These are phyloP conservation scores for Andrographis paniculata DNA, from an alignment of 305 asterid species.

Conservation along the genomic window DNA sequence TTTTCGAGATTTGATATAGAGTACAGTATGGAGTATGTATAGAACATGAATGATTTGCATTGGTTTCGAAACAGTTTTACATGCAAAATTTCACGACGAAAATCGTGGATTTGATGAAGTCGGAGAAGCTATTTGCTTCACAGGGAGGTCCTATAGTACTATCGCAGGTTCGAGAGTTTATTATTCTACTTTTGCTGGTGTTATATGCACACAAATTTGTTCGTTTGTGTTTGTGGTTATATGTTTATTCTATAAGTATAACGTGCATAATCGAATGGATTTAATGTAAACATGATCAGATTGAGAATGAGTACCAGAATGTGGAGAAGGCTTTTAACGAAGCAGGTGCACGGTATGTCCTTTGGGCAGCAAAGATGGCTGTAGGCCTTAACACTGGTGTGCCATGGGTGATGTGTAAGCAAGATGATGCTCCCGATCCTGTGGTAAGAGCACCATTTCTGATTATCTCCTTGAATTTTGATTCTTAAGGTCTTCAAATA, in stretches of 20 bases:
- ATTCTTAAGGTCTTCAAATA: too few relatives aligned
- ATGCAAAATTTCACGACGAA: slow-evolving; percentile 64
- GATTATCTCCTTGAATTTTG: neutral
- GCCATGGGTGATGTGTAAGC: slow-evolving; percentile 97
- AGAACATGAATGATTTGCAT: neutral
- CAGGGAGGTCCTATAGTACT: slow-evolving; percentile 91
- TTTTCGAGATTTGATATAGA: too few relatives aligned
- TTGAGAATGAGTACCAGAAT: slow-evolving; percentile 85
- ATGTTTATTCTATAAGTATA: too few relatives aligned
- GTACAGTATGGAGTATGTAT: neutral
- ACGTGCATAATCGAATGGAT: neutral
- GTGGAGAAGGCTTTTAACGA: slow-evolving; percentile 41
- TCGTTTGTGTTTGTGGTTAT: too few relatives aligned
- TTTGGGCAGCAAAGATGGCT: slow-evolving; percentile 84
- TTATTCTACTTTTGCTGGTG: neutral
- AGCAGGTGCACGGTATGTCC: slow-evolving; percentile 62
- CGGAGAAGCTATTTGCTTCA: slow-evolving; percentile 66
- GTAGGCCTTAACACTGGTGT: slow-evolving; percentile 67
- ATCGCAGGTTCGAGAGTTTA: slow-evolving; percentile 64
- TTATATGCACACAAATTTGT: too few relatives aligned
- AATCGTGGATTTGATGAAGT: slow-evolving; percentile 66
- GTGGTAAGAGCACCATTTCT: slow-evolving; percentile 30
- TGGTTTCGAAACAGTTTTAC: slow-evolving; percentile 30
- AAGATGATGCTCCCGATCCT: slow-evolving; percentile 85
- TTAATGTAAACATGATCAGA: slow-evolving; percentile 26